Evolutionary conservation across 2,329 filamentous ascomycete genomes (phyloP).

Genomic region (Paecilomyces formosus): DNA sequence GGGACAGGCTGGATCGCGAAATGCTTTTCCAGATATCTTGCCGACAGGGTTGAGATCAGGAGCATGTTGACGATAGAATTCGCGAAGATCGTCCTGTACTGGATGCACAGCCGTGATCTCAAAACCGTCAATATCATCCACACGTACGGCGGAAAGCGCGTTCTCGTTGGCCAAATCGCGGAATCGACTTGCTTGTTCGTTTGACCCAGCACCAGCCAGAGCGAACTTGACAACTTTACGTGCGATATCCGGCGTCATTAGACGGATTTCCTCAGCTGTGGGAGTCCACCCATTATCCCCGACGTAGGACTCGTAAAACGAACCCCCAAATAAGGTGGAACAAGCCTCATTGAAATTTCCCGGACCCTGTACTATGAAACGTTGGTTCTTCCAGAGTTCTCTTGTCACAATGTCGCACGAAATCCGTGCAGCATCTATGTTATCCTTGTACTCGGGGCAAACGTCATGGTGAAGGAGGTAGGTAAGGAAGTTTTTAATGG

Average conservation of each 20-base stretch:
- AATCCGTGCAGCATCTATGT: slow-evolving; percentile 58
- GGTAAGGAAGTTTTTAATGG: slow-evolving; percentile 79
- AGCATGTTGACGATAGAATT: slow-evolving; percentile 41
- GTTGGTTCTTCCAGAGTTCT: slow-evolving; percentile 57
- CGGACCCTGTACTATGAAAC: slow-evolving; percentile 52
- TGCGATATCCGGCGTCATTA: slow-evolving; percentile 41
- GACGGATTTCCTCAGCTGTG: slow-evolving; percentile 20
- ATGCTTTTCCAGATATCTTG: slow-evolving; percentile 45
- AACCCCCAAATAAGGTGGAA: slow-evolving; percentile 58
- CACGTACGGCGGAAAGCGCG: slow-evolving; percentile 33
- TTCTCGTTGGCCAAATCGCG: slow-evolving; percentile 23
- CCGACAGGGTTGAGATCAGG: slow-evolving; percentile 45
- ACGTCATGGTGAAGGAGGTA: slow-evolving; percentile 81
- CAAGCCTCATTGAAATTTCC: slow-evolving; percentile 76
- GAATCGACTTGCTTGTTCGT: slow-evolving; percentile 32
- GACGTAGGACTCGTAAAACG: slow-evolving; percentile 36
- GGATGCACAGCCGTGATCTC: slow-evolving; percentile 51
- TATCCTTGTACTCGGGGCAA: slow-evolving; percentile 67
- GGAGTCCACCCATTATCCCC: slow-evolving; percentile 35
- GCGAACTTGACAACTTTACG: slow-evolving; percentile 44
- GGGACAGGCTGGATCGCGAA: slow-evolving; percentile 37
- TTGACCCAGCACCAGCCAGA: slow-evolving; percentile 39
- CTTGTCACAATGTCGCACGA: slow-evolving; percentile 59
- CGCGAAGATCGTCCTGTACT: slow-evolving; percentile 36
- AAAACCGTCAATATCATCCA: slow-evolving; percentile 49